Conservation (phyloP, 2,329 filamentous ascomycete genomes). For the Colletotrichum chlorophyti region DNA sequence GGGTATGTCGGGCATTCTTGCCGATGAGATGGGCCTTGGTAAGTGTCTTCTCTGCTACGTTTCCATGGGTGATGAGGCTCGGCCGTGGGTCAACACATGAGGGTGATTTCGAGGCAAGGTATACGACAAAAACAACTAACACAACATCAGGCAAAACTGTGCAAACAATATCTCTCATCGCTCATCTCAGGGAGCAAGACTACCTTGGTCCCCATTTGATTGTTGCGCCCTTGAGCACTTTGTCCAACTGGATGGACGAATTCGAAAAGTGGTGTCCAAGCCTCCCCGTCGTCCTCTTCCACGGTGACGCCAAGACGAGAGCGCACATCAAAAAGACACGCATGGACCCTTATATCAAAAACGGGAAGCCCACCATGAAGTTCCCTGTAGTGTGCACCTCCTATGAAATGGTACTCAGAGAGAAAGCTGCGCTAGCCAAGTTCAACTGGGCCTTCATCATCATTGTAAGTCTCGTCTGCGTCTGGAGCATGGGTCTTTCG, state of each 20-base stretch:
- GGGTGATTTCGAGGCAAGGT: neutral
- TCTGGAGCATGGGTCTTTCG: neutral
- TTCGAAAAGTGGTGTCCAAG: conserved; percentile 89
- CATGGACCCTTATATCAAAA: conserved; percentile 73
- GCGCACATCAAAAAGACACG: conserved; percentile 75
- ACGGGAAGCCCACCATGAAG: conserved; percentile 61
- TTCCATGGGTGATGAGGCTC: too few relatives aligned
- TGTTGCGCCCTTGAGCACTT: conserved; percentile 86
- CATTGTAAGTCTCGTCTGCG: conserved; percentile 63
- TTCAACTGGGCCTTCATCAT: conserved; percentile 98
- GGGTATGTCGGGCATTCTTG: conserved; percentile 88
- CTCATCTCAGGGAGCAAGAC: conserved; percentile 85
- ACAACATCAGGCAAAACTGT: conserved; percentile 76
- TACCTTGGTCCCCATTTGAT: conserved; percentile 89
- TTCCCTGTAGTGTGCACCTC: conserved; percentile 95
- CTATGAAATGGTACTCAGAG: conserved; percentile 95
- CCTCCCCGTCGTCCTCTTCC: conserved; percentile 90
- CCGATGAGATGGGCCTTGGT: conserved; percentile 91
- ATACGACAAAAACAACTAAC: conserved; percentile 16
- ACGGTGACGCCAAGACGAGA: conserved; percentile 82
- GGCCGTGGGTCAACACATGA: too few relatives aligned
- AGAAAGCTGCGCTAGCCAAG: conserved; percentile 79
- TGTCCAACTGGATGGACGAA: conserved; percentile 96
- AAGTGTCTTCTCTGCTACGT: conserved; percentile 30
- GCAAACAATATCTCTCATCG: conserved; percentile 87